A percentile compares a stretch with the other conserved stretches of the same genome.
Evolutionary conservation across 257 asterid genomes (phyloP).

Genomic region (Datura wrightii): DNA sequence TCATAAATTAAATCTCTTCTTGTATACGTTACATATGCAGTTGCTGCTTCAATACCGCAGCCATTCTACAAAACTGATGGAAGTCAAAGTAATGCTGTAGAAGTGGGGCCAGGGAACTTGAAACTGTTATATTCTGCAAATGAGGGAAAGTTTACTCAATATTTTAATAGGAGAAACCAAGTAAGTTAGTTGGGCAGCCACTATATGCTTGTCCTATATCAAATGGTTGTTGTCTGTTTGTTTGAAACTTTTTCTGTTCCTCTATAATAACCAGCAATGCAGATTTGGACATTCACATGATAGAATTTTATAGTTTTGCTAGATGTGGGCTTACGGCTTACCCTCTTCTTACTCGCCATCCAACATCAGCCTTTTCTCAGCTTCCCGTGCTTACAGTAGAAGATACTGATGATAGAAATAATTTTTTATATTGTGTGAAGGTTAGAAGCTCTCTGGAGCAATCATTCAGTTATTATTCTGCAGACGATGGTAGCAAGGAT

Average conservation of each 20-base stretch:
- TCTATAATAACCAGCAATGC: conserved; percentile 20
- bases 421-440: conserved; percentile 48
- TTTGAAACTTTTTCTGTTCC: neutral
- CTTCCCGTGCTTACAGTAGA: neutral
- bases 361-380: neutral
- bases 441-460: conserved; percentile 75
- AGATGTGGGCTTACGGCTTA: neutral
- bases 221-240: neutral
- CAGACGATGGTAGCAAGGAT: conserved; percentile 63
- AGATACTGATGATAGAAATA: conserved; percentile 20
- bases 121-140: conserved; percentile 74
- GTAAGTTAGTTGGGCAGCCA: conserved; percentile 45
- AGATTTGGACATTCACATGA: neutral
- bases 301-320: neutral
- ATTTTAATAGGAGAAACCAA: conserved; percentile 62
- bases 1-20: conserved; percentile 21
- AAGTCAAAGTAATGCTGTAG: conserved; percentile 55
- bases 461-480: conserved; percentile 80
- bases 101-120: conserved; percentile 82
- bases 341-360: neutral
- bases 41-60: conserved; percentile 52
- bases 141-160: conserved; percentile 67
- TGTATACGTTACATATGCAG: conserved; percentile 43
- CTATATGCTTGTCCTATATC: conserved; percentile 12
- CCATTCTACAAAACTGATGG: conserved; percentile 42